Percentiles rank a stretch among this genome's conserved stretches.
Evolutionary conservation across 768 basidiomycete species (phyloP).

Genomic region (Phlebiopsis flavidoalba): DNA sequence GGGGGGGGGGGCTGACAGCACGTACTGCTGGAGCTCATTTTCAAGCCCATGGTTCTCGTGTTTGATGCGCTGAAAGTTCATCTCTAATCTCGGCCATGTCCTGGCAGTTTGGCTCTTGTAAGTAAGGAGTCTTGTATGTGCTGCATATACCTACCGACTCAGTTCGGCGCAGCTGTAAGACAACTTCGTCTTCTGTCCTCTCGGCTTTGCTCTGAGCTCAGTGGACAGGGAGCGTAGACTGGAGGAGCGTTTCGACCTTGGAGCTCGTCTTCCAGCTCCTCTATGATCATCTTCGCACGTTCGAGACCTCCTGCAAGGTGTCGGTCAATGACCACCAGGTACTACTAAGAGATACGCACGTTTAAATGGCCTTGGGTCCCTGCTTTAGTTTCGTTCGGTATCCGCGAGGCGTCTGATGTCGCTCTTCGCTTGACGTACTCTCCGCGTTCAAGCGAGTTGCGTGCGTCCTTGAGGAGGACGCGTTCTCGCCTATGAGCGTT

Average conservation of each 20-base stretch:
- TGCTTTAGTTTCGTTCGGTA: conserved; percentile 43
- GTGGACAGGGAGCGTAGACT: conserved; percentile 55
- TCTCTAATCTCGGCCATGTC: conserved; percentile 75
- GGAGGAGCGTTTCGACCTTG: conserved; percentile 64
- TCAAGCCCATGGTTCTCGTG: conserved; percentile 72
- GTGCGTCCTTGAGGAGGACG: conserved; percentile 65
- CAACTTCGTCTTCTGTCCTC: conserved; percentile 62
- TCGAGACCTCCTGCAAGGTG: conserved; percentile 59
- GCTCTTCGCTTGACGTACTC: conserved; percentile 51
- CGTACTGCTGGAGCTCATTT: conserved; percentile 65
- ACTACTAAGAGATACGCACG: not conserved
- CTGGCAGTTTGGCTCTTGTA: conserved; percentile 30
- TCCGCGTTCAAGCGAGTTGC: conserved; percentile 62
- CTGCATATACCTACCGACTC: conserved; percentile 49
- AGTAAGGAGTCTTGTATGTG: not conserved
- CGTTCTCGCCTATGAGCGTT: conserved; percentile 66
- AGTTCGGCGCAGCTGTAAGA: conserved; percentile 61
- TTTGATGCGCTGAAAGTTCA: conserved; percentile 64
- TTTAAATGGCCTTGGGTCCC: conserved; percentile 44
- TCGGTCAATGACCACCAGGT: not conserved
- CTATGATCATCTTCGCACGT: conserved; percentile 56
- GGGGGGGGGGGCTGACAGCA: too few species aligned
- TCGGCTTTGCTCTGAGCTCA: conserved; percentile 59
- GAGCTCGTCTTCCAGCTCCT: conserved; percentile 68
- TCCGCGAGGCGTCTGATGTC: conserved; percentile 52